Evolutionary conservation across 495 filamentous ascomycete species (phyloP).

Genomic region (Thermothielavioides terrestris): DNA sequence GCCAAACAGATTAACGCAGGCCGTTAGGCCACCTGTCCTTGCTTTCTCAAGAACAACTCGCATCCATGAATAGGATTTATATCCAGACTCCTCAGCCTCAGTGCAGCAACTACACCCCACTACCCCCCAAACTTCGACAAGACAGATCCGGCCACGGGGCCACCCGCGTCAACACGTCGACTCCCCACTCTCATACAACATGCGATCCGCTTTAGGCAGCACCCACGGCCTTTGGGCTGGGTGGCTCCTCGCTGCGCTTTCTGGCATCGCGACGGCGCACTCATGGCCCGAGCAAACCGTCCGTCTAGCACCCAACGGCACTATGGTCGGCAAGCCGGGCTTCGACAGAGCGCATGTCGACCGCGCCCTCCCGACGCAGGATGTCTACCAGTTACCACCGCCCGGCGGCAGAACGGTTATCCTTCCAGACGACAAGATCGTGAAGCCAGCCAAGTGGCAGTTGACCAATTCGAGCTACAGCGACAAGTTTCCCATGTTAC

Average conservation of each 20-base stretch:
- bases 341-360: constrained; percentile 55
- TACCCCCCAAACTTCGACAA: neutral
- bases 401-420: constrained; percentile 19
- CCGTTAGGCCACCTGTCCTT: neutral
- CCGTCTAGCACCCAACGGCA: constrained; percentile 63
- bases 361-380: constrained; percentile 43
- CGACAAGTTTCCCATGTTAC: constrained; percentile 50
- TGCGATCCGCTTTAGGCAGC: neutral
- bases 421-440: constrained; percentile 32
- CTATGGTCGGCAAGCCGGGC: constrained; percentile 59
- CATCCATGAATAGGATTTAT: no score
- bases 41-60: neutral
- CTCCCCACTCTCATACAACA: neutral
- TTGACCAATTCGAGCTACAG: constrained; percentile 43
- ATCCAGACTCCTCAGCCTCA: neutral
- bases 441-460: constrained; percentile 29
- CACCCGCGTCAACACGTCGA: neutral
- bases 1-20: constrained; percentile 12
- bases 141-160: neutral
- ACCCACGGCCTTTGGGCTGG: constrained; percentile 14
- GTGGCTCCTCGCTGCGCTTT: constrained; percentile 27
- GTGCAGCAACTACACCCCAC: neutral
- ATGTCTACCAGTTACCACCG: constrained; percentile 46
- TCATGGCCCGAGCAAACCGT: constrained; percentile 70
- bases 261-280: constrained; percentile 45